Evolutionary conservation across 1,284 basidiomycete species (phyloP), one percentile per base, ranked within the genome.

Genomic region (Phylloboletellus chloephorus): DNA sequence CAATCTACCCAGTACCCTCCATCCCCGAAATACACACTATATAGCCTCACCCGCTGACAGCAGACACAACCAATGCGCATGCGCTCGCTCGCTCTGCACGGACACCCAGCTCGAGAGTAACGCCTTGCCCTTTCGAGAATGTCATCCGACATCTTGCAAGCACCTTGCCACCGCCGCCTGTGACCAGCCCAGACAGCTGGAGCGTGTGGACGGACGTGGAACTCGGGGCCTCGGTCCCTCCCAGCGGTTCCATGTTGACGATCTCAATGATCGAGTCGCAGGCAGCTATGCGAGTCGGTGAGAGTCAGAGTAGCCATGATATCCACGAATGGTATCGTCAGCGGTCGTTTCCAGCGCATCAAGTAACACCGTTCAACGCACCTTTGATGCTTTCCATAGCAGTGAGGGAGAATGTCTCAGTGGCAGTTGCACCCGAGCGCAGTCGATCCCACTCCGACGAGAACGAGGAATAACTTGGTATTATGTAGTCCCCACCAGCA

Each of bases 111-210:
- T 98, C 95, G 51, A 99, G 72, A 29, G 92, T 96, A n/a, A 99
- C 96, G 11, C 96, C 96, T 50, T 87, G 75, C 7, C 85, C 90
- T 44, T 82, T 73, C 36, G 88, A 82, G 67, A 81, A 97, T 15
- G 94, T 97, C 96, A 98, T 99, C 49, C 95, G 78, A 68, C 87
- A 90, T 47, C 93, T 79, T 23, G 85, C 92, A 44, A 99, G 75
- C 22, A 97, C 88, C 69, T 95, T 96, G 26, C 92, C 93, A 24
- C 86, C 90, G 24, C 91, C 92, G 36, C 91, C 91, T 21, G 76
- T 74, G 8, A 97, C 84, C 46, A 95, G 63, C 31, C 96, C 96
- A 11, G 91, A 88, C 35, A 98, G 67, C 58, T 95, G 92, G 49
- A 99, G 76, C 28, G 94, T 97, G 67, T 99, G 96, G 40, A 98